Evolutionary conservation across 2,329 filamentous ascomycete species (phyloP).

Genomic region (Cladosporium sphaerospermum): DNA sequence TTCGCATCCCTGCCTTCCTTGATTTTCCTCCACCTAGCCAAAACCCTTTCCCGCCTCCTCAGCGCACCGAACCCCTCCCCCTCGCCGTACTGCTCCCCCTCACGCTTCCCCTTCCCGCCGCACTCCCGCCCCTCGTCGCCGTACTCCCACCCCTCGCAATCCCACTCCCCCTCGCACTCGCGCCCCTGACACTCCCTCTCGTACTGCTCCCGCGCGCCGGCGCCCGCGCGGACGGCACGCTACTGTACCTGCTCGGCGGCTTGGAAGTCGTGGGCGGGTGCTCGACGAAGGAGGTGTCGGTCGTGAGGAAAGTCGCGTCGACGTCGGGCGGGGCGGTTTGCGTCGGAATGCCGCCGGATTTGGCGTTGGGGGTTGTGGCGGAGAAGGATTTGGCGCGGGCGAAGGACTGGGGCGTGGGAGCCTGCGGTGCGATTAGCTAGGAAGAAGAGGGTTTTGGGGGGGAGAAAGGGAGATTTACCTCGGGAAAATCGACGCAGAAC

Average conservation of each 20-base stretch:
- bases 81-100: too few species aligned
- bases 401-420: constrained; percentile 79
- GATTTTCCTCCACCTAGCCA: too few species aligned
- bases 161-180: constrained; percentile 21
- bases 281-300: constrained; percentile 84
- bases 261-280: constrained; percentile 60
- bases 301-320: constrained; percentile 87
- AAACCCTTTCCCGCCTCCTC: too few species aligned
- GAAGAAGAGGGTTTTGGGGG: too few species aligned
- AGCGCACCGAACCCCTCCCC: too few species aligned
- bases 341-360: neutral
- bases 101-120: too few species aligned
- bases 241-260: constrained; percentile 35
- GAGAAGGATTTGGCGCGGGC: constrained; percentile 37
- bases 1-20: too few species aligned
- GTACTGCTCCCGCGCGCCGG: constrained; percentile 34
- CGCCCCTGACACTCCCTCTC: constrained; percentile 24
- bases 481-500: constrained; percentile 95
- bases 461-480: constrained; percentile 49
- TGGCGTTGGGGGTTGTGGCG: constrained; percentile 1
- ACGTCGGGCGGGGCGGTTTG: constrained; percentile 7
- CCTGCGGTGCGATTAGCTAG: constrained; percentile 42
- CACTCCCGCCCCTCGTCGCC: neutral
- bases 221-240: constrained; percentile 26
- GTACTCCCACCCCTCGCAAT: constrained; percentile 16